Evolutionary conservation across 108 stramenopile genomes (phyloP).

Genomic region (Parietichytrium sp.): DNA sequence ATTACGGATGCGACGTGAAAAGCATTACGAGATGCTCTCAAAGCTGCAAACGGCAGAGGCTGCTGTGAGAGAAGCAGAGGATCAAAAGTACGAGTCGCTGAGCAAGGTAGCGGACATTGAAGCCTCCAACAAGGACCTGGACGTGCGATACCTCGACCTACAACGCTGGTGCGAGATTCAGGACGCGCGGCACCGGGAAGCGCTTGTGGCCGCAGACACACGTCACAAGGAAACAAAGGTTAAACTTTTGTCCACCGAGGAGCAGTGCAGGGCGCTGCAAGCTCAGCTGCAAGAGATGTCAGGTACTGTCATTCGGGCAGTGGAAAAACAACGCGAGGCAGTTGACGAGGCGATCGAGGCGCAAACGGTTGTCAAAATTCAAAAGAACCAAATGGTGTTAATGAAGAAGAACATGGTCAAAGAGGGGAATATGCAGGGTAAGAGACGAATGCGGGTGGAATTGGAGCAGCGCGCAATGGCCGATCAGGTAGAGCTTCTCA

Average conservation of each 20-base stretch:
- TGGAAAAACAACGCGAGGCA: slow-evolving; percentile 6
- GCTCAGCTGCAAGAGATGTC: slow-evolving; percentile 36
- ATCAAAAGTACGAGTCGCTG: neutral
- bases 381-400: no score
- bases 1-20: neutral
- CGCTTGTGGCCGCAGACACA: neutral
- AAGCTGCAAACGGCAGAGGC: neutral
- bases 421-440: slow-evolving; percentile 27
- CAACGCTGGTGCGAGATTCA: neutral
- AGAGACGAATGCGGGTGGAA: slow-evolving; percentile 24
- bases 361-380: no score
- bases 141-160: neutral
- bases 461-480: slow-evolving; percentile 1
- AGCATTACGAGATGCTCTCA: slow-evolving; percentile 7
- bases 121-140: neutral
- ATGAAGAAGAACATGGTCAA: neutral
- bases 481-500: neutral
- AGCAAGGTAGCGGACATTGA: neutral
- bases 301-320: slow-evolving; percentile 3
- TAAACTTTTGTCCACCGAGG: neutral
- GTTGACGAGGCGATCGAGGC: slow-evolving; percentile 1
- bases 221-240: neutral
- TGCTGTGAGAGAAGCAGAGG: neutral
- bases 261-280: neutral
- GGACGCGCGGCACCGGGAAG: slow-evolving; percentile 6